Evolutionary conservation across 2,329 filamentous ascomycete genomes (phyloP).

Genomic region (Calonectria naviculata): DNA sequence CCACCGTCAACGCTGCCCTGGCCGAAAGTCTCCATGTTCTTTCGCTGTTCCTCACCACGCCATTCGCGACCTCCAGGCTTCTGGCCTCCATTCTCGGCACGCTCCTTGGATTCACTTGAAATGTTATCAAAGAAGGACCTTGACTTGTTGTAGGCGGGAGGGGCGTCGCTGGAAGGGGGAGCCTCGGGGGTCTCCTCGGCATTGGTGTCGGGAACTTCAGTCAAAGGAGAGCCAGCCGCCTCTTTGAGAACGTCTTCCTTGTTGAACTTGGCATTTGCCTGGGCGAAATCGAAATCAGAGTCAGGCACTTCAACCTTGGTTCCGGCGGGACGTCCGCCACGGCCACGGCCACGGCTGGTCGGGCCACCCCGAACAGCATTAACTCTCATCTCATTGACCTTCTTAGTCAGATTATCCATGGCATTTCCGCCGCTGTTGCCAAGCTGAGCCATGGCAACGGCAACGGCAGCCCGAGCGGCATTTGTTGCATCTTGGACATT

Average conservation of each 20-base stretch:
- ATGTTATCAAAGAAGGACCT: constrained; percentile 99
- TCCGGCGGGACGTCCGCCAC: constrained; percentile 56
- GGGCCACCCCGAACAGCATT: constrained; percentile 65
- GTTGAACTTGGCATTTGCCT: constrained; percentile 60
- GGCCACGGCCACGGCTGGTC: constrained; percentile 61
- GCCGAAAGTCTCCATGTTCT: constrained; percentile 98
- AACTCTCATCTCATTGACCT: constrained; percentile 81
- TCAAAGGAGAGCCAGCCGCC: constrained; percentile 78
- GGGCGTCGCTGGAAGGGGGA: constrained; percentile 54
- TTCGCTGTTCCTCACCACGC: constrained; percentile 91
- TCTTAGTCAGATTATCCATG: constrained; percentile 78
- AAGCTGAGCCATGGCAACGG: constrained; percentile 82
- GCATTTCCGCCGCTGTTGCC: constrained; percentile 56
- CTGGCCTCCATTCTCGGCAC: constrained; percentile 76
- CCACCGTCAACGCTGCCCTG: constrained; percentile 92
- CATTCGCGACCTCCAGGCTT: constrained; percentile 86
- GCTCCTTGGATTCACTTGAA: constrained; percentile 91
- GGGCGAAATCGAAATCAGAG: constrained; percentile 91
- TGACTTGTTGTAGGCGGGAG: constrained; percentile 82
- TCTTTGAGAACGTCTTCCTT: constrained; percentile 79
- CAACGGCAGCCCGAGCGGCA: constrained; percentile 81
- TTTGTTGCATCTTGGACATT: constrained; percentile 75
- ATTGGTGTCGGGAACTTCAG: constrained; percentile 59
- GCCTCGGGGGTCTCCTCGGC: constrained; percentile 53
- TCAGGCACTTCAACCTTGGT: constrained; percentile 88